A percentile compares a stretch with the other conserved stretches of the same genome.
Conservation (phyloP, 108 stramenopile genomes). For the Skeletonema grethae region DNA sequence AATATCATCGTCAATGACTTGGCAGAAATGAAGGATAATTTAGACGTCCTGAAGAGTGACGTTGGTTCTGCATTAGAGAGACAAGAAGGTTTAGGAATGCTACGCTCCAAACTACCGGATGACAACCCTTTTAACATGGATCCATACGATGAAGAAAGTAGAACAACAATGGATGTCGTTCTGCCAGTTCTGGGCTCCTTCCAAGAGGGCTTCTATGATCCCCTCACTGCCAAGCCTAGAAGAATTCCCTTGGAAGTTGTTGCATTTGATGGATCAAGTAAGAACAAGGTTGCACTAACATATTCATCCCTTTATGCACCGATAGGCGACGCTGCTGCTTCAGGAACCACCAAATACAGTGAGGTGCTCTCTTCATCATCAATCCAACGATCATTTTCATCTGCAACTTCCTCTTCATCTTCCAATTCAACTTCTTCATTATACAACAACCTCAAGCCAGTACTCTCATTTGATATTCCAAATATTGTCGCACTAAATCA, state of each 20-base stretch:
- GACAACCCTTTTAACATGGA: conserved; percentile 17
- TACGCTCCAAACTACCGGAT: conserved; percentile 25
- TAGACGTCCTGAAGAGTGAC: conserved; percentile 46
- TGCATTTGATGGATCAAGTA: conserved; percentile 60
- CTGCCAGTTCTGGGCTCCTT: conserved; percentile 79
- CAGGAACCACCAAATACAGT: conserved; percentile 46
- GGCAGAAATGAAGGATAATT: conserved; percentile 52
- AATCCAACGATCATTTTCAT: conserved; percentile 48
- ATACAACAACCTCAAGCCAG: conserved; percentile 50
- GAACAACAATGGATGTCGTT: conserved; percentile 54
- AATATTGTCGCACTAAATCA: conserved; percentile 84
- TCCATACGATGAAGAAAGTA: conserved; percentile 38
- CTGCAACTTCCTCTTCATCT: conserved; percentile 39
- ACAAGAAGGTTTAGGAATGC: conserved; percentile 30
- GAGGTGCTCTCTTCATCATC: conserved; percentile 46
- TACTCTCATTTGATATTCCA: conserved; percentile 76
- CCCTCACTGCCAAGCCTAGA: conserved; percentile 79
- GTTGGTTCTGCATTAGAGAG: conserved; percentile 34
- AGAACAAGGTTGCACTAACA: conserved; percentile 56
- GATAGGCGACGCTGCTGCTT: conserved; percentile 37
- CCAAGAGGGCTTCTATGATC: conserved; percentile 88
- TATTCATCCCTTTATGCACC: conserved; percentile 55
- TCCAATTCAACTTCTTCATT: conserved; percentile 35
- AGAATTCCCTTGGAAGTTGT: conserved; percentile 84
- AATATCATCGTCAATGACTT: conserved; percentile 53